phyloP scores from a whole-genome alignment of 2,329 filamentous ascomycete species.

The Botrytis cinerea region DNA sequence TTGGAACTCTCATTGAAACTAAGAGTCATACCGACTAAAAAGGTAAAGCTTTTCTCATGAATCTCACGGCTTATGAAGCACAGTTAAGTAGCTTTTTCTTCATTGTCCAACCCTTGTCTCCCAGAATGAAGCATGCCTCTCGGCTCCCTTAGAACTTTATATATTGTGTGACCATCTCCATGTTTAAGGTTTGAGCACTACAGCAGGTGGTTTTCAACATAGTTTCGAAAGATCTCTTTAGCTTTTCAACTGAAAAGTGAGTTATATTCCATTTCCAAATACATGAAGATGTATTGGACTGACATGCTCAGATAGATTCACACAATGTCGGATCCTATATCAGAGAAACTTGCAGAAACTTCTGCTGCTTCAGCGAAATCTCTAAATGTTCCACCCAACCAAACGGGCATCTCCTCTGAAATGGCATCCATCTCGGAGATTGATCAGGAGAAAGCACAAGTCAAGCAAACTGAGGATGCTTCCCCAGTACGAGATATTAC shows the following conservation, averaged over 20 bases:
- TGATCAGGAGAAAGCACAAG: constrained; percentile 4
- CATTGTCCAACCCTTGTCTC: neutral
- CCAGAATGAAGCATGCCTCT: neutral
- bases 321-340: neutral
- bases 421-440: neutral
- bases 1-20: neutral
- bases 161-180: neutral
- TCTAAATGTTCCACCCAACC: neutral
- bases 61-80: neutral
- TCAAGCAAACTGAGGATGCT: neutral
- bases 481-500: constrained; percentile 11
- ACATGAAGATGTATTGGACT: neutral
- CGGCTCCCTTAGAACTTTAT: neutral
- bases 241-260: no score
- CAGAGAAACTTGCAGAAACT: neutral
- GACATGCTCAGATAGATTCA: neutral
- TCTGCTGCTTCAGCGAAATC: neutral
- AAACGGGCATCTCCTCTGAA: neutral
- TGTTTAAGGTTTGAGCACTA: no score
- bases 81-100: neutral
- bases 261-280: neutral
- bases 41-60: neutral
- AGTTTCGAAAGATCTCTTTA: neutral
- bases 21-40: neutral
- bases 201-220: no score